Percentiles rank a stretch among this genome's conserved stretches.
Evolutionary conservation across 768 basidiomycete genomes (phyloP).

Genomic region (Mrakia blollopis): DNA sequence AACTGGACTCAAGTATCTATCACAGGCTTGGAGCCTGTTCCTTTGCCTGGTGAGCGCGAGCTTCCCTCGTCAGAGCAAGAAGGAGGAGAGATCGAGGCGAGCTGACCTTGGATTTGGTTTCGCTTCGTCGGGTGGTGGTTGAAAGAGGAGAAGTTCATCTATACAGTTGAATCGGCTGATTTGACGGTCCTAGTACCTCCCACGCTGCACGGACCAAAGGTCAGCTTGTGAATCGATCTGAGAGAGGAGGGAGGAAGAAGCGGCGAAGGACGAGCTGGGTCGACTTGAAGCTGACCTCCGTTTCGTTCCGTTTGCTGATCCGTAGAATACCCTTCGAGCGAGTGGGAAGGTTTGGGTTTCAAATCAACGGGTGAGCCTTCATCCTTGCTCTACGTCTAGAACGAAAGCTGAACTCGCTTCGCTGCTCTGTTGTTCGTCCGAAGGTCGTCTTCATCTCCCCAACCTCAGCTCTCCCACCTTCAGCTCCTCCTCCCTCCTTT

Average conservation of each 20-base stretch:
- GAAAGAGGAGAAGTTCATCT: conserved; percentile 1
- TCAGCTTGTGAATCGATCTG: background rate
- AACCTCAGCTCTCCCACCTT: background rate
- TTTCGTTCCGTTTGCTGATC: background rate
- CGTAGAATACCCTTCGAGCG: background rate
- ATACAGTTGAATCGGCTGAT: background rate
- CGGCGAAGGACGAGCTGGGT: background rate
- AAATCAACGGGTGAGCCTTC: background rate
- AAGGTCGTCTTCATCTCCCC: conserved; percentile 8
- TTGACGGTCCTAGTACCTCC: background rate
- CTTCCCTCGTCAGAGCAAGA: background rate
- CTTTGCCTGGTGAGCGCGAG: background rate
- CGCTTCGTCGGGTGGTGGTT: background rate
- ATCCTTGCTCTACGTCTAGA: background rate
- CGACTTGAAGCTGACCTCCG: conserved; percentile 7
- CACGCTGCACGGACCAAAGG: background rate
- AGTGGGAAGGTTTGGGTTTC: conserved; percentile 5
- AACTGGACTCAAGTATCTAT: conserved; percentile 5
- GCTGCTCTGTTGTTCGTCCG: background rate
- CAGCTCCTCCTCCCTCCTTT: background rate
- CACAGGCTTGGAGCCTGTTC: background rate
- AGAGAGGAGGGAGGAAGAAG: background rate
- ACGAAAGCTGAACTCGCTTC: background rate
- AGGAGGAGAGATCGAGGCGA: background rate
- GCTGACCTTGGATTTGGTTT: background rate